phyloP scores from a whole-genome alignment of 805 yeast genomes.

The Yarrowia divulgata region DNA sequence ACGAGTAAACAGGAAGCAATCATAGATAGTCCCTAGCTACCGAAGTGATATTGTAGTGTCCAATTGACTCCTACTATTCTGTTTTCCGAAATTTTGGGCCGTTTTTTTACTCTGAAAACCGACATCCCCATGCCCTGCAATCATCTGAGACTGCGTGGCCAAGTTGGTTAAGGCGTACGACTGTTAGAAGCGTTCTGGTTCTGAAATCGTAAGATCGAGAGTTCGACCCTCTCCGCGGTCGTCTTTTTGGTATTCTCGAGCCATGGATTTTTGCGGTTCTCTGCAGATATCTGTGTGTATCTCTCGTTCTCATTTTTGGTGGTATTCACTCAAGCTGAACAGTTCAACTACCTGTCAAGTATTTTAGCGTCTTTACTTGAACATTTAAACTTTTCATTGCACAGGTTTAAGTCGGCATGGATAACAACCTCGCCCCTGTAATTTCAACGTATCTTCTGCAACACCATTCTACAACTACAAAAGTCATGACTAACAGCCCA shows the following conservation, averaged over 20 bases:
- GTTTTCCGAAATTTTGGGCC: neutral
- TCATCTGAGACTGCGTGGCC: slow-evolving; percentile 24
- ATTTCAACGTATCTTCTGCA: neutral
- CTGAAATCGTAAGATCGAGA: slow-evolving; percentile 23
- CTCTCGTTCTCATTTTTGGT: neutral
- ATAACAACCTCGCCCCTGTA: too few relatives aligned
- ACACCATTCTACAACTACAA: neutral
- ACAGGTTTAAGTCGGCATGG: too few relatives aligned
- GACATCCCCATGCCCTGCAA: neutral
- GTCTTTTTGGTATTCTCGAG: neutral
- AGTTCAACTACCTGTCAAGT: too few relatives aligned
- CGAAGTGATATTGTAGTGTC: too few relatives aligned
- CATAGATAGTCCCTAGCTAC: too few relatives aligned
- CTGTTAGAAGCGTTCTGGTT: neutral
- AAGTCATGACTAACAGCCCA: neutral
- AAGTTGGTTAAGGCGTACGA: slow-evolving; percentile 28
- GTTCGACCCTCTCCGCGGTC: slow-evolving; percentile 30
- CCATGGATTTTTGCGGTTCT: neutral
- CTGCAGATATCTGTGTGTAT: neutral
- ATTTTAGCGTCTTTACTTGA: too few relatives aligned
- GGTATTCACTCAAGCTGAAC: neutral
- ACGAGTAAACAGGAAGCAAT: too few relatives aligned
- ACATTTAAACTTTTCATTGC: too few relatives aligned
- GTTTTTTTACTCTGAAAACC: neutral
- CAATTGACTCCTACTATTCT: too few relatives aligned